Conservation (phyloP, 202 grass and related monocot genomes). For the Hordeum pubiflorum region DNA sequence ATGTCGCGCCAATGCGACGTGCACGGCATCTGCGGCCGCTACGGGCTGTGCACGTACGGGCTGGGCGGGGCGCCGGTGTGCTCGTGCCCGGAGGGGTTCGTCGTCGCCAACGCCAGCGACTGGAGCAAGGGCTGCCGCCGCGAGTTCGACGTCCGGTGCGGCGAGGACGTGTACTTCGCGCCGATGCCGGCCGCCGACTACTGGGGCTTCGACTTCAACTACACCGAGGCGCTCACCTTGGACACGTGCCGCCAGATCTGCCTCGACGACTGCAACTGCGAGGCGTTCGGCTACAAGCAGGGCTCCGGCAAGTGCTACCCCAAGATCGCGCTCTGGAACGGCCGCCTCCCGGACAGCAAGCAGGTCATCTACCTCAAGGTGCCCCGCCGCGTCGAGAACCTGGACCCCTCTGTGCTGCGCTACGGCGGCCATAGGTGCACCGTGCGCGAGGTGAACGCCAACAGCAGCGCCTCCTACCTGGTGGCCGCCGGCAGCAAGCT, state of each 20-base stretch:
- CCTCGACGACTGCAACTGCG: slow-evolving; percentile 45
- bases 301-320: slow-evolving; percentile 43
- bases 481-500: neutral
- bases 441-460: neutral
- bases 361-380: slow-evolving; percentile 53
- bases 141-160: slow-evolving; percentile 31
- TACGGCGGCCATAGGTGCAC: slow-evolving; percentile 20
- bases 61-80: slow-evolving; percentile 18
- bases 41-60: slow-evolving; percentile 43
- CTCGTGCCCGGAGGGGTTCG: slow-evolving; percentile 45
- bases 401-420: neutral
- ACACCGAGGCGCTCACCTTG: slow-evolving; percentile 11
- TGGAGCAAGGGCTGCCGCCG: slow-evolving; percentile 69
- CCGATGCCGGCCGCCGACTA: slow-evolving; percentile 24
- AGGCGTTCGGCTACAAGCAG: slow-evolving; percentile 49
- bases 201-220: slow-evolving; percentile 59
- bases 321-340: slow-evolving; percentile 47
- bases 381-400: neutral
- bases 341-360: neutral
- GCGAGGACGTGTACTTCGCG: slow-evolving; percentile 29
- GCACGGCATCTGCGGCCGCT: slow-evolving; percentile 50
- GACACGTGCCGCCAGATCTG: slow-evolving; percentile 38
- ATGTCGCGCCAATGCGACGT: slow-evolving; percentile 43
- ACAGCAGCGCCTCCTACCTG: slow-evolving; percentile 5
- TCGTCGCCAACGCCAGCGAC: slow-evolving; percentile 22